phyloP scores from a whole-genome alignment of 2,329 filamentous ascomycete species.

The Calcarisporium arbuscula region DNA sequence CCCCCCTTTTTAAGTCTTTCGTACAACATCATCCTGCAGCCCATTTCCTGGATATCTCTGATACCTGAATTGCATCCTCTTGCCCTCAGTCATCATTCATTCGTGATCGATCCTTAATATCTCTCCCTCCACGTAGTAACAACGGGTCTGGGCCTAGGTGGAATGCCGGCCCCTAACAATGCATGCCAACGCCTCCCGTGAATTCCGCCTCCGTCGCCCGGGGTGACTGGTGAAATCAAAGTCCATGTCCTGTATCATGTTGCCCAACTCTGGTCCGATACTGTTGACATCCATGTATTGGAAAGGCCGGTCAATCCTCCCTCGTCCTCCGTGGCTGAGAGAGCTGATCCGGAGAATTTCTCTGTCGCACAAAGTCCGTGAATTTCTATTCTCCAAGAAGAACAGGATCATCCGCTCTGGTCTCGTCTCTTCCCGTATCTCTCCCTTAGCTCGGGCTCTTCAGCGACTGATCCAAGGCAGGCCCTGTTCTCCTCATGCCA shows the following conservation, averaged over 20 bases:
- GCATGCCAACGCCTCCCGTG: slow-evolving; percentile 21
- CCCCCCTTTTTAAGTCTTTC: too few species aligned
- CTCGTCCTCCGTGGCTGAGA: slow-evolving; percentile 3
- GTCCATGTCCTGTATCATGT: slow-evolving; percentile 36
- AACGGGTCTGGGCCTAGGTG: too few species aligned
- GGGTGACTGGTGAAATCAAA: slow-evolving; percentile 36
- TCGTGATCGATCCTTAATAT: too few species aligned
- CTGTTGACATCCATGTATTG: slow-evolving; percentile 27
- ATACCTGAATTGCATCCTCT: too few species aligned
- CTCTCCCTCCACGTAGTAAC: too few species aligned
- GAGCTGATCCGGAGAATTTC: slow-evolving; percentile 16
- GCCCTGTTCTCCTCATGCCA: slow-evolving; percentile 31
- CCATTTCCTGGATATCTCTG: too few species aligned
- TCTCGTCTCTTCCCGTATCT: too few species aligned
- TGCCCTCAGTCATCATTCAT: too few species aligned
- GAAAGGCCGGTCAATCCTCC: slow-evolving; percentile 4
- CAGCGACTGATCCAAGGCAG: slow-evolving; percentile 35
- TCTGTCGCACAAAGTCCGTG: slow-evolving; percentile 36
- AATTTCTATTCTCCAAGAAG: slow-evolving; percentile 52
- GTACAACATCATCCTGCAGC: too few species aligned
- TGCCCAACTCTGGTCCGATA: slow-evolving; percentile 32
- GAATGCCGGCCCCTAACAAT: too few species aligned
- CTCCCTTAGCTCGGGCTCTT: too few species aligned
- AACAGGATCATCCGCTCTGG: slow-evolving; percentile 46
- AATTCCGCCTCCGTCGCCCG: slow-evolving; percentile 22